Evolutionary conservation across 148 eudicot species (phyloP).

Genomic region (Heliosperma pusillum): DNA sequence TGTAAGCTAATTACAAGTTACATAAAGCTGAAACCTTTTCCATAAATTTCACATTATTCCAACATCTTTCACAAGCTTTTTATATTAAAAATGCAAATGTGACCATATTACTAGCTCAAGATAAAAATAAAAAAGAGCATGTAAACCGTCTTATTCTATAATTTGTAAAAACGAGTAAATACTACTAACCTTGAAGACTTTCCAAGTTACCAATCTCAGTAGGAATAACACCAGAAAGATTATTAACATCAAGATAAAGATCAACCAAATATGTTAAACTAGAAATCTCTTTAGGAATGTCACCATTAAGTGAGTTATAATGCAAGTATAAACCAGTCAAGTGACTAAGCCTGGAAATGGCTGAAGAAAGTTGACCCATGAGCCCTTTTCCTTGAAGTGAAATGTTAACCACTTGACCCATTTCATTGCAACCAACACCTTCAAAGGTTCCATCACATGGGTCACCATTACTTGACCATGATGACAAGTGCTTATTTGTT

Average conservation of each 20-base stretch:
- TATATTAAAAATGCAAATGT: not conserved
- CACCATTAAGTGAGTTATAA: constrained; percentile 76
- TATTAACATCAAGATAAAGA: constrained; percentile 83
- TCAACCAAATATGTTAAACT: constrained; percentile 50
- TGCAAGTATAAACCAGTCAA: constrained; percentile 87
- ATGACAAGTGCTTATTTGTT: constrained; percentile 34
- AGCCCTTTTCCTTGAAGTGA: constrained; percentile 87
- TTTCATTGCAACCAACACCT: constrained; percentile 70
- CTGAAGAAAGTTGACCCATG: constrained; percentile 69
- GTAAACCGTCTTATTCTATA: too few species aligned
- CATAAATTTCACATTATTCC: not conserved
- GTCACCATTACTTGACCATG: constrained; percentile 63
- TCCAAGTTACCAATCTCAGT: constrained; percentile 56
- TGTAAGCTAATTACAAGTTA: not conserved
- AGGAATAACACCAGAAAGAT: constrained; percentile 73
- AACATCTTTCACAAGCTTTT: not conserved
- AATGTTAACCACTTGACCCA: constrained; percentile 76
- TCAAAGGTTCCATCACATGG: constrained; percentile 69
- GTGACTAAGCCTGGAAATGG: constrained; percentile 51
- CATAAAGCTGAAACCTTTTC: not conserved
- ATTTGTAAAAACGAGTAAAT: not conserved
- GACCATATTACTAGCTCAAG: too few species aligned
- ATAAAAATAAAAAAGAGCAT: too few species aligned
- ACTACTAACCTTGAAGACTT: constrained; percentile 65
- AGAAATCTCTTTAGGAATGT: constrained; percentile 59